phyloP scores from a whole-genome alignment of 495 filamentous ascomycete genomes.

The Aspergillus bertholletiae region DNA sequence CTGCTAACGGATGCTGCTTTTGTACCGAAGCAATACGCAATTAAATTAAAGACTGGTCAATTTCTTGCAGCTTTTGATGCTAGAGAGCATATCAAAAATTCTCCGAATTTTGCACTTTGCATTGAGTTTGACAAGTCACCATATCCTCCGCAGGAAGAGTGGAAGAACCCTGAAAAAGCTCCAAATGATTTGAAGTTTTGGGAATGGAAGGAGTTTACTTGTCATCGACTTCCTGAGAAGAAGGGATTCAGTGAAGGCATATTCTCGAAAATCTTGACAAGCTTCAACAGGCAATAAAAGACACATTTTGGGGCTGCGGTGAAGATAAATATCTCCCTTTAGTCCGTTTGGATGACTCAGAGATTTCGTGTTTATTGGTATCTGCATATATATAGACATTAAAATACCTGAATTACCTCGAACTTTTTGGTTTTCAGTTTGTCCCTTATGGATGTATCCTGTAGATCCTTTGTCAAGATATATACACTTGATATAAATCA shows the following conservation, averaged over 20 bases:
- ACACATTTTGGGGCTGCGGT: no score
- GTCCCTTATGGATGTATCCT: no score
- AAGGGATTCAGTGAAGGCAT: not conserved
- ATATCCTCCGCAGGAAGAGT: conserved; percentile 2
- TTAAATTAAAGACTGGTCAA: not conserved
- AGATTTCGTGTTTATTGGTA: no score
- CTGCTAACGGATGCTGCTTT: conserved; percentile 2
- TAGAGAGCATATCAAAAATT: not conserved
- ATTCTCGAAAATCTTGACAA: no score
- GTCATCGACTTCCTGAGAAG: not conserved
- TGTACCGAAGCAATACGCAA: not conserved
- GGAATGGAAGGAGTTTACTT: conserved; percentile 3
- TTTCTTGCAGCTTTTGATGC: not conserved
- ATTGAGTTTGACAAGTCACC: not conserved
- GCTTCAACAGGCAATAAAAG: no score
- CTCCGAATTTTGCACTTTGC: not conserved
- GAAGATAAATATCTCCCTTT: no score
- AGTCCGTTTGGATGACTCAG: no score
- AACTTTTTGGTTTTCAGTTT: no score
- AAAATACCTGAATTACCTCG: no score
- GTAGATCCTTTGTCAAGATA: no score
- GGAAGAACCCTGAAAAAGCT: not conserved
- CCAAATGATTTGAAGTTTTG: not conserved
- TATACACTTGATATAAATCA: no score
- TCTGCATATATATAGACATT: no score